Base-by-base conservation (phyloP, 257 asterid genomes). In the Scutellaria galericulata region DNA sequence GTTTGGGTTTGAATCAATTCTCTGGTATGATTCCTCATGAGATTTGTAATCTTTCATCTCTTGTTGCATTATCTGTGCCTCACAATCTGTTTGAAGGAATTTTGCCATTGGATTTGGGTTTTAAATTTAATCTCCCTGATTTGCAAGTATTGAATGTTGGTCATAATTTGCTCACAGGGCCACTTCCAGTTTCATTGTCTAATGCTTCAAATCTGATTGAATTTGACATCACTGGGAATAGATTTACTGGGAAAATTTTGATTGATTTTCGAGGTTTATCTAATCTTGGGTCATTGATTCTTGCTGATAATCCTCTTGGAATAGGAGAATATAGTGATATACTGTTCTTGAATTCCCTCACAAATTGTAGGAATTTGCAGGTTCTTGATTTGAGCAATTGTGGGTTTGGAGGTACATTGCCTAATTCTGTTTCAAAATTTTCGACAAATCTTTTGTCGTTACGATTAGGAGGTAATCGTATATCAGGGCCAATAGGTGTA, bases 121-220 rank as follows among this genome's bases (percentile, higher is more conserved):
- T 56, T 59, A 18, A 18, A 18, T 18, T 18, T 18, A 66, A 9
- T 67, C 74, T 74, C 8, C 79, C 74, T 39, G 58, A 57, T 18
- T 48, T 59, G 61, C 77, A 71, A 51, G 64, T 77, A 7, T 44
- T 55, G 24, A 77, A 71, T 56, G 47, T 62, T 65, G 75, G 72
- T 35, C 58, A 69, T 57, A 69, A 73, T 76, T 53, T 53, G 55
- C 60, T 69, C 0, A 61, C 67, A 7, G 76, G 80, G 71, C 51
- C 39, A 8, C 72, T 63, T 14, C 72, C 72, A n/a, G 11, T 15
- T 62, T 76, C 80, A 39, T 48, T 76, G 12, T 76, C 80, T 7
- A 76, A 76, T 54, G 42, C 71, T 64, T 62, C 72, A 13, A 54
- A 44, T 45, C 80, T 76, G 15, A 72, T 69, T 44, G 75, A 76